A percentile compares a stretch with the other conserved stretches of the same genome.
Evolutionary conservation across 352 stramenopile species (phyloP).

Genomic region (Globisporangium iwayamae): DNA sequence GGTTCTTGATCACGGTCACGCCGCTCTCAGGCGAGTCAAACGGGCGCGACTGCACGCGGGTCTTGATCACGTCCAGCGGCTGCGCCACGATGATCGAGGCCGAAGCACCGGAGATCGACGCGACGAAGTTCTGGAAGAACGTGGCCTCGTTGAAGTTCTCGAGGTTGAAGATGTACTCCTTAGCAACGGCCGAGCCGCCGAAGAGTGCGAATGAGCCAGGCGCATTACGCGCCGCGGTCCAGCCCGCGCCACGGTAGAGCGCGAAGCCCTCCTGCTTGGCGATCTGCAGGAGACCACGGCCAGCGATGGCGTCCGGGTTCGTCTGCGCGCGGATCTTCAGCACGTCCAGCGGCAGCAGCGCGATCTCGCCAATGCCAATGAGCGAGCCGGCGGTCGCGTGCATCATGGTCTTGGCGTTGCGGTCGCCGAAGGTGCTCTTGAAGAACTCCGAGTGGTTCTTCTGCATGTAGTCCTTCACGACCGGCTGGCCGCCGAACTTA

Average conservation of each 20-base stretch:
- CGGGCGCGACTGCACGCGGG: slow-evolving; percentile 89
- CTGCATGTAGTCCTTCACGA: slow-evolving; percentile 92
- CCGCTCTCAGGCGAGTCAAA: slow-evolving; percentile 94
- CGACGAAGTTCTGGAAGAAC: slow-evolving; percentile 91
- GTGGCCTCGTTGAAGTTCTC: slow-evolving; percentile 88
- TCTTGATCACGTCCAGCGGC: slow-evolving; percentile 96
- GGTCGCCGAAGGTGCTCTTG: slow-evolving; percentile 87
- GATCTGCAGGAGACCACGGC: slow-evolving; percentile 90
- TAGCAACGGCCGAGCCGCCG: slow-evolving; percentile 84
- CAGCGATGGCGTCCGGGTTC: slow-evolving; percentile 89
- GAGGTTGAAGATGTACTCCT: slow-evolving; percentile 90
- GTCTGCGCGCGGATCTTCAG: slow-evolving; percentile 97
- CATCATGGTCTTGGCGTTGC: slow-evolving; percentile 93
- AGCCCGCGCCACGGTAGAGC: slow-evolving; percentile 89
- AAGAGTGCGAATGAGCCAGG: slow-evolving; percentile 95
- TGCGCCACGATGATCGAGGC: slow-evolving; percentile 89
- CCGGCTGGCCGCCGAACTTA: slow-evolving; percentile 95
- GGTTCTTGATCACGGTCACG: slow-evolving; percentile 87
- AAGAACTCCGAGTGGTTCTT: slow-evolving; percentile 88
- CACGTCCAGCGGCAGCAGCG: slow-evolving; percentile 93
- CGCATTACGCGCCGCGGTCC: slow-evolving; percentile 92
- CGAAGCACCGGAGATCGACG: slow-evolving; percentile 76
- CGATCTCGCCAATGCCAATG: slow-evolving; percentile 94
- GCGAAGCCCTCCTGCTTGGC: slow-evolving; percentile 90
- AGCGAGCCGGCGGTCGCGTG: slow-evolving; percentile 90